A percentile compares a stretch with the other conserved stretches of the same genome.
These are phyloP conservation scores for Lentinula lateritia DNA, from an alignment of 768 basidiomycete genomes.

Conservation along the genomic window DNA sequence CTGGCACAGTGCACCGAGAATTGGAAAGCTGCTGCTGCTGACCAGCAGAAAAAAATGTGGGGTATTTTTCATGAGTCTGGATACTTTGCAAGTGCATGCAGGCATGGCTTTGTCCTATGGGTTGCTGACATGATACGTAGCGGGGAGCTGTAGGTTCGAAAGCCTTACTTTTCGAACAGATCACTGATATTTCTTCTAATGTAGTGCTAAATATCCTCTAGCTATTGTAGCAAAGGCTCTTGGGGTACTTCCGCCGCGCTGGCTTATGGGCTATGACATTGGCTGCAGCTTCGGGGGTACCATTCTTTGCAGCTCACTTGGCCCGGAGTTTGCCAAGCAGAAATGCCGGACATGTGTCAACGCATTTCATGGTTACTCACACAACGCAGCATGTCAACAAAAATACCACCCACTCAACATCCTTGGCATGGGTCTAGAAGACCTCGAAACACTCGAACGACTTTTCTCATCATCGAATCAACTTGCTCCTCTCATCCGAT, in stretches of 20 bases:
- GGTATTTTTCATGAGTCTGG: constrained; percentile 30
- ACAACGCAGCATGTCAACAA: constrained; percentile 27
- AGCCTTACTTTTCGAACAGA: neutral
- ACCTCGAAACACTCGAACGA: constrained; percentile 25
- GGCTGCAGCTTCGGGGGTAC: constrained; percentile 19
- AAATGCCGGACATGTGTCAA: constrained; percentile 13
- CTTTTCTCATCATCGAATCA: constrained; percentile 26
- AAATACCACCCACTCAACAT: constrained; percentile 25
- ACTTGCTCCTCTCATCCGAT: constrained; percentile 18
- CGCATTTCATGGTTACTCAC: constrained; percentile 30
- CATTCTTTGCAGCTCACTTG: constrained; percentile 13
- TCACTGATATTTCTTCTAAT: too few species aligned
- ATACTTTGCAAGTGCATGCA: constrained; percentile 28
- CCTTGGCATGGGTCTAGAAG: constrained; percentile 27
- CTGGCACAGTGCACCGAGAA: neutral
- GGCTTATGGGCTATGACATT: constrained; percentile 20
- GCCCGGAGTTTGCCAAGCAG: neutral
- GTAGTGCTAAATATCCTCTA: constrained; percentile 23
- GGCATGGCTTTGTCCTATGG: constrained; percentile 16
- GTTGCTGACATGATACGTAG: constrained; percentile 27
- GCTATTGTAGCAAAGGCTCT: constrained; percentile 18
- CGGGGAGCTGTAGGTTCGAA: constrained; percentile 27
- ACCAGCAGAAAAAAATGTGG: constrained; percentile 25
- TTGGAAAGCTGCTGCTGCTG: constrained; percentile 12
- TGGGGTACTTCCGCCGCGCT: constrained; percentile 10